phyloP scores from a whole-genome alignment of 345 rosid species.

The Citrus medica region DNA sequence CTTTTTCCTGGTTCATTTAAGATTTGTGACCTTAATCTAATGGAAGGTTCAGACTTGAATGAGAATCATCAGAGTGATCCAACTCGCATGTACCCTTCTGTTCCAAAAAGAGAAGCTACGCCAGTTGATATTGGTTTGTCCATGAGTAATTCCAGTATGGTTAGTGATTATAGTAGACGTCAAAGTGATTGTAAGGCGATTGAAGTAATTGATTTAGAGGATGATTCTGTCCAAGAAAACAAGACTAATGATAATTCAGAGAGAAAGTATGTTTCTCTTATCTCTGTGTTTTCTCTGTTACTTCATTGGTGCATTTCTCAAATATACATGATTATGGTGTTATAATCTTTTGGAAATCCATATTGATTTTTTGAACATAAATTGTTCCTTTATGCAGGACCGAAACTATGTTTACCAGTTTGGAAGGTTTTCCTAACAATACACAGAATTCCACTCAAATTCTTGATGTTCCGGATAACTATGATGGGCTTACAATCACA shows the following conservation, averaged over 20 bases:
- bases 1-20: slow-evolving; percentile 78
- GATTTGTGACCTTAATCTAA: slow-evolving; percentile 89
- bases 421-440: slow-evolving; percentile 39
- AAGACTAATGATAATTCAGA: slow-evolving; percentile 46
- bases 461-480: slow-evolving; percentile 61
- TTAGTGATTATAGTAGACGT: slow-evolving; percentile 45
- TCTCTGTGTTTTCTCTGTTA: slow-evolving; percentile 2
- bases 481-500: slow-evolving; percentile 77
- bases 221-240: slow-evolving; percentile 58
- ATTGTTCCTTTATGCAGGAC: slow-evolving; percentile 44
- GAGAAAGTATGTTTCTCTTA: slow-evolving; percentile 50
- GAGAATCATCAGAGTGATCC: slow-evolving; percentile 48
- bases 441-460: slow-evolving; percentile 39
- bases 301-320: not conserved
- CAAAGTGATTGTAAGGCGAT: slow-evolving; percentile 57
- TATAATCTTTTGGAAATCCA: not conserved
- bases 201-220: slow-evolving; percentile 90
- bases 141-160: slow-evolving; percentile 56
- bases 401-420: slow-evolving; percentile 45
- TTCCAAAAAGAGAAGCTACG: slow-evolving; percentile 40
- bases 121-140: slow-evolving; percentile 73
- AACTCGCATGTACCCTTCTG: slow-evolving; percentile 30
- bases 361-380: not conserved
- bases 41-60: slow-evolving; percentile 59
- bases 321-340: not conserved